A percentile compares a stretch with the other conserved stretches of the same genome.
phyloP scores from a whole-genome alignment of 805 yeast species.

The Clavispora santaluciae region DNA sequence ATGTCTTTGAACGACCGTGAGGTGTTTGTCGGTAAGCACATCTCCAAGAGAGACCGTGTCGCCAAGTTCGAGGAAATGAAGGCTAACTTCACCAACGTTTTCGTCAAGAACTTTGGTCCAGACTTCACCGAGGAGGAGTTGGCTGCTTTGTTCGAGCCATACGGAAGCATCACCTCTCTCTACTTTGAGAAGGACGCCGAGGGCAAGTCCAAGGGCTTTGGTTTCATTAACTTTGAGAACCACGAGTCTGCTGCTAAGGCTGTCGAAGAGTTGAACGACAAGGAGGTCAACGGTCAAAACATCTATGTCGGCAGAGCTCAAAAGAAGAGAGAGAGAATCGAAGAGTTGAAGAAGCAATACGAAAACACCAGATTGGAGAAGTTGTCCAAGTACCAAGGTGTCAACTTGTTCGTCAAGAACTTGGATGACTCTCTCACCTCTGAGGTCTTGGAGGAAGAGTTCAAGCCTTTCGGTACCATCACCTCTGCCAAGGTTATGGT shows the following conservation, averaged over 20 bases:
- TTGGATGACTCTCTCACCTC: slow-evolving; percentile 91
- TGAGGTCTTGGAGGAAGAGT: slow-evolving; percentile 86
- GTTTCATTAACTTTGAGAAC: slow-evolving; percentile 84
- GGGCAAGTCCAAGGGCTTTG: slow-evolving; percentile 93
- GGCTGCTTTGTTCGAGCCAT: slow-evolving; percentile 62
- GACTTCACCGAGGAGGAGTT: slow-evolving; percentile 71
- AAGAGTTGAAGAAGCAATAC: slow-evolving; percentile 91
- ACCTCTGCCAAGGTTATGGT: slow-evolving; percentile 96
- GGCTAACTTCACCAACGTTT: slow-evolving; percentile 93
- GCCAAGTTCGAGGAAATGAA: slow-evolving; percentile 85
- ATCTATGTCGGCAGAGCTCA: slow-evolving; percentile 98
- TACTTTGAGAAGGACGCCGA: slow-evolving; percentile 74
- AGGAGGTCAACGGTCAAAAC: slow-evolving; percentile 78
- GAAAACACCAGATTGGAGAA: slow-evolving; percentile 90
- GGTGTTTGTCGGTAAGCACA: slow-evolving; percentile 93
- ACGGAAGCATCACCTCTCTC: slow-evolving; percentile 80
- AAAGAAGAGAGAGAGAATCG: slow-evolving; percentile 96
- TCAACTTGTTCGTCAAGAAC: slow-evolving; percentile 94
- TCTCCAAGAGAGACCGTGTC: slow-evolving; percentile 90
- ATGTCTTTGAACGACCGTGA: slow-evolving; percentile 95
- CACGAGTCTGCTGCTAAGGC: slow-evolving; percentile 90
- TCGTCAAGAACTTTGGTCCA: slow-evolving; percentile 80
- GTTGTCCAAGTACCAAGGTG: slow-evolving; percentile 93
- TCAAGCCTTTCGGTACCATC: slow-evolving; percentile 88
- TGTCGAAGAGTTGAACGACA: slow-evolving; percentile 85